Evolutionary conservation across 805 yeast genomes (phyloP), one percentile per base, ranked within the genome.

Genomic region (Barnettozyma siamensis): DNA sequence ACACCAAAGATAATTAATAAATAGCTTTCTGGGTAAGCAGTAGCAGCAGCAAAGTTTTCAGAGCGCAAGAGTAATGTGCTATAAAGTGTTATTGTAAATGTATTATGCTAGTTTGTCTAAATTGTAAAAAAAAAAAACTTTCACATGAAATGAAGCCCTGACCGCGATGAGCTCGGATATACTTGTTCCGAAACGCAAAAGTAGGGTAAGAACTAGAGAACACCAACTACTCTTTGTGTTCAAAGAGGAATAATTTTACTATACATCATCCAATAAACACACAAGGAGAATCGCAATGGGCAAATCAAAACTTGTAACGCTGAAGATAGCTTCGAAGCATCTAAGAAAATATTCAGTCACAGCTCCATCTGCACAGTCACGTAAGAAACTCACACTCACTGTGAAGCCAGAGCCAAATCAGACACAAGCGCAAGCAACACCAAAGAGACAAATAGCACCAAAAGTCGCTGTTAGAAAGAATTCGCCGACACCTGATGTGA

Each of bases 301-400:
- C 5, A 41, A 47, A 26, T 28, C 44, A 9, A 33, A 46, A 38
- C 7, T 49, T 2, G 54, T 54, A 26, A 52, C 48, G 13, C 43
- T 54, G 5, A 52, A 42, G 19, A 33, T 54, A 5, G 31, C 54
- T 10, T 29, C 44, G 1, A 49, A 48, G 1, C 28, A 26, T 6
- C 48, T 50, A 0, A 45, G 41, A 15, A 41, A 38, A 18, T 34
- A 43, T 27, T 39, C 49, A 10, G 19, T 26, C 16, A 31, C 39
- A n/a, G 33, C 37, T 12, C 7, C 21, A 4, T n/a, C n/a, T n/a
- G 20, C 41, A 13, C 29, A 26, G 5, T 5, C 12, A 12, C 40
- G 43, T 23, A 40, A 46, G 18, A 38, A 27, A 20, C 17, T 31
- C 20, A 19, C 35, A n/a, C 15, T 30, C 23, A 19, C 30, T 3